Base-by-base conservation (phyloP, 495 filamentous ascomycete species). In the Hyaloscypha finlandica region DNA sequence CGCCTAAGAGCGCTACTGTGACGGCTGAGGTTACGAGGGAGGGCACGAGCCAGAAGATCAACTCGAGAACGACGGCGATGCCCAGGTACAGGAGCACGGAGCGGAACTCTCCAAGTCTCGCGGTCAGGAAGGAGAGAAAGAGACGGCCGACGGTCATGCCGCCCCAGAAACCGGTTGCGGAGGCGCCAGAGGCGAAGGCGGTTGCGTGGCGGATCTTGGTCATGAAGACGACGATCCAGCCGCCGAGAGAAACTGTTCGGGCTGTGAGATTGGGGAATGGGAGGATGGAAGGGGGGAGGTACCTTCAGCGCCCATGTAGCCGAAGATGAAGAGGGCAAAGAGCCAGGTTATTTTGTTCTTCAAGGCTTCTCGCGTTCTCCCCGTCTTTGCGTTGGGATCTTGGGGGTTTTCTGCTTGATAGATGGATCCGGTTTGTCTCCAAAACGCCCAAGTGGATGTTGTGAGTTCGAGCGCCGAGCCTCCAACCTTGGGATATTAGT, bases 171-270 rank as follows among this genome's bases (percentile, higher is more conserved):
- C 91, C 91, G 0, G 92, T 87, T 20, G 87, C 90, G 22, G 91
- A 89, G 72, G 92, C 89, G 25, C 92, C 91, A 4, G 92, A 88
- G 4, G 80, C 80, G 51, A 87, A 85, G 6, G 89, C 86, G 48
- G 87, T 82, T 4, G 90, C 92, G 62, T 86, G 74, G 12, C 93
- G 89, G 61, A 92, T 90, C 37, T 79, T 84, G 68, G 94, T 88
- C 77, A 96, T 85, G 78, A 94, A 96, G 3, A 90, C 89, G 56
- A 94, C 90, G 53, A 96, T 88, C 93, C 92, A 97, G 29, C 93
- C 90, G 51, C 92, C 91, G 1, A 96, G 81, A 0, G 88, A 87
- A 35, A 97, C 93, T 77, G 45, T 25, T 20, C 22, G 1, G 4
- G 20, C 31, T 30, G 3, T 19, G 55, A 31, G 55, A 55, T 4